Conservation (phyloP, 306 rosid species). For the Prunus padus region DNA sequence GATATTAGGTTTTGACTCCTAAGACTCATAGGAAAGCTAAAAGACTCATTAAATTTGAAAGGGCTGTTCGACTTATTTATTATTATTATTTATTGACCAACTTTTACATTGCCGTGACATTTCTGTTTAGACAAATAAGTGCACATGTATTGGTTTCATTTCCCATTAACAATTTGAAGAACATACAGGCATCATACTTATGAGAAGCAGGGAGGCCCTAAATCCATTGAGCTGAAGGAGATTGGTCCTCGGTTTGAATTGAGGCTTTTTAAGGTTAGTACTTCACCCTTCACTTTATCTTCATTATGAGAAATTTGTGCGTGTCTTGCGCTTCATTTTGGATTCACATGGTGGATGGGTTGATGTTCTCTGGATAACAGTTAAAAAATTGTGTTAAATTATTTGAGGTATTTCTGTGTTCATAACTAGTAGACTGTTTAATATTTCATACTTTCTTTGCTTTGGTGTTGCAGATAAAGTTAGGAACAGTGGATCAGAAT, state of each 20-base stretch:
- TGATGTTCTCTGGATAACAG: not conserved
- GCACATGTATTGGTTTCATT: not conserved
- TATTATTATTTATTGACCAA: too few species aligned
- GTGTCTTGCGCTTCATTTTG: not conserved
- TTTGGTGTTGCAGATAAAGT: constrained; percentile 52
- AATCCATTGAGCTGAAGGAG: constrained; percentile 82
- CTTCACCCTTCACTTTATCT: constrained; percentile 13
- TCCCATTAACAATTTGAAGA: constrained; percentile 9
- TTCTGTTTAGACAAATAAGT: not conserved
- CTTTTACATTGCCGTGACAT: too few species aligned
- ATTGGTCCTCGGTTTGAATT: constrained; percentile 93
- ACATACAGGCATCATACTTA: constrained; percentile 75
- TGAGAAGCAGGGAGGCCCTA: constrained; percentile 78
- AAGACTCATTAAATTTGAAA: not conserved
- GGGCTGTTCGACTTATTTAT: too few species aligned
- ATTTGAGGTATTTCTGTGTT: not conserved
- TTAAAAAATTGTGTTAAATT: not conserved
- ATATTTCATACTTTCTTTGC: not conserved
- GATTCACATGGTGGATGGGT: not conserved
- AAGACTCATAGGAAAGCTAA: not conserved
- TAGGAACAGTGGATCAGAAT: constrained; percentile 81
- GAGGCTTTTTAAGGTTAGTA: constrained; percentile 65
- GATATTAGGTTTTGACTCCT: not conserved
- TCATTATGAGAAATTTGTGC: not conserved
- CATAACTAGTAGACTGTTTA: not conserved